phyloP scores from a whole-genome alignment of 2,329 filamentous ascomycete species.

The Fusarium sp. region DNA sequence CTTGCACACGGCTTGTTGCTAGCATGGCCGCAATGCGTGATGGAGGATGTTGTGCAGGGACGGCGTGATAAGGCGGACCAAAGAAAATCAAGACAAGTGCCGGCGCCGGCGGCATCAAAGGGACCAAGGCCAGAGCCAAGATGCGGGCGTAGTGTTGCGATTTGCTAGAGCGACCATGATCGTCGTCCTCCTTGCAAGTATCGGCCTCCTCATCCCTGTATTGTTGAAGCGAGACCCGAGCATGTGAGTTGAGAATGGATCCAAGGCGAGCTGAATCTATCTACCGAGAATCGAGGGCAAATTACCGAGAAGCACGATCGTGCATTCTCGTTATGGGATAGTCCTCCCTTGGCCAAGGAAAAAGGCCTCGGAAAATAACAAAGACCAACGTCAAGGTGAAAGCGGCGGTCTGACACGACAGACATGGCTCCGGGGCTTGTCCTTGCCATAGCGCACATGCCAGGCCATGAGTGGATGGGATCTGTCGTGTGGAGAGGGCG shows the following conservation, averaged over 20 bases:
- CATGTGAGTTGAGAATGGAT: not conserved
- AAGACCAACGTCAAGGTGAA: not conserved
- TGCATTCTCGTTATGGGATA: conserved; percentile 1
- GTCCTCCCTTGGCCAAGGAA: not conserved
- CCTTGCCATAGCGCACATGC: not conserved
- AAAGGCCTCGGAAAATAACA: not conserved
- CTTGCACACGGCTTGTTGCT: conserved; percentile 20
- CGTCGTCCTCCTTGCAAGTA: conserved; percentile 12
- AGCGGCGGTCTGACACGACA: conserved; percentile 4
- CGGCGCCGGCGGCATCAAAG: conserved; percentile 38
- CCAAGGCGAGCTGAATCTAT: conserved; percentile 5
- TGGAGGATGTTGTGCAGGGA: conserved; percentile 38
- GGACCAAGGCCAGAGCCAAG: conserved; percentile 35
- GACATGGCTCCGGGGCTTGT: not conserved
- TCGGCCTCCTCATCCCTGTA: conserved; percentile 2
- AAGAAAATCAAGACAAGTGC: conserved; percentile 37
- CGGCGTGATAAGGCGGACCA: conserved; percentile 31
- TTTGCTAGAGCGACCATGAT: conserved; percentile 29
- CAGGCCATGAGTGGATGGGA: conserved; percentile 17
- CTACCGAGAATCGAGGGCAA: conserved; percentile 1
- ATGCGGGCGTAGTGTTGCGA: conserved; percentile 24
- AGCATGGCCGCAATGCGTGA: not conserved
- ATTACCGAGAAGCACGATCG: conserved; percentile 1
- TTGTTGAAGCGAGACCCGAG: not conserved
- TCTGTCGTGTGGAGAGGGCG: conserved; percentile 19